A percentile compares a stretch with the other conserved stretches of the same genome.
phyloP scores from a whole-genome alignment of 176 grass and related monocot genomes.

The Oryza meridionalis region DNA sequence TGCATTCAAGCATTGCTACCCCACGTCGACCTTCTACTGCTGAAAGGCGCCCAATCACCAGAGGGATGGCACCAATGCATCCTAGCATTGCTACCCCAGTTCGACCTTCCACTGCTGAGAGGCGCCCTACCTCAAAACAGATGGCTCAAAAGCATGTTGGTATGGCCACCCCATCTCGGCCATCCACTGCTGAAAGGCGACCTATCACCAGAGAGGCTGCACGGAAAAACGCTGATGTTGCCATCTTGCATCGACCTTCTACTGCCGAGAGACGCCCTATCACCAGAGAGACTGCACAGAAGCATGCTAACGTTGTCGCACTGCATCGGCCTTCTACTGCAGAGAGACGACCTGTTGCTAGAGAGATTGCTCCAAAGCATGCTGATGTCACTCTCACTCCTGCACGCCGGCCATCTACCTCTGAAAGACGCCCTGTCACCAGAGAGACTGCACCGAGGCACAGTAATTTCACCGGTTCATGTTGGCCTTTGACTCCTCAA shows the following conservation, averaged over 20 bases:
- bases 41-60: constrained; percentile 37
- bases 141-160: constrained; percentile 28
- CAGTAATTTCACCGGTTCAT: constrained; percentile 9
- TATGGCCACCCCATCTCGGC: constrained; percentile 13
- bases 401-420: constrained; percentile 39
- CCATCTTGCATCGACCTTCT: constrained; percentile 35
- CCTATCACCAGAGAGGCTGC: constrained; percentile 37
- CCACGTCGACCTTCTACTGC: constrained; percentile 37
- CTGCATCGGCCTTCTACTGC: constrained; percentile 6
- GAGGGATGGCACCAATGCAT: constrained; percentile 24
- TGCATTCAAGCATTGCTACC: constrained; percentile 16
- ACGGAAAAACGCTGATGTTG: constrained; percentile 43
- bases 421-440: constrained; percentile 43
- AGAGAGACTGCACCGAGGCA: constrained; percentile 44
- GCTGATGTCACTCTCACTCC: constrained; percentile 21
- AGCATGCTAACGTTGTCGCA: background rate
- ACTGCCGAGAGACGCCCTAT: constrained; percentile 49
- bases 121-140: background rate
- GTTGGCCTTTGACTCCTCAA: constrained; percentile 37
- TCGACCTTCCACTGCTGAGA: constrained; percentile 44
- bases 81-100: constrained; percentile 30
- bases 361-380: constrained; percentile 30
- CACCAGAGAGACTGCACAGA: background rate
- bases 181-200: constrained; percentile 28
- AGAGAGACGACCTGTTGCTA: constrained; percentile 14